phyloP scores from a whole-genome alignment of 768 basidiomycete genomes.

The Leucogyrophana mollusca region DNA sequence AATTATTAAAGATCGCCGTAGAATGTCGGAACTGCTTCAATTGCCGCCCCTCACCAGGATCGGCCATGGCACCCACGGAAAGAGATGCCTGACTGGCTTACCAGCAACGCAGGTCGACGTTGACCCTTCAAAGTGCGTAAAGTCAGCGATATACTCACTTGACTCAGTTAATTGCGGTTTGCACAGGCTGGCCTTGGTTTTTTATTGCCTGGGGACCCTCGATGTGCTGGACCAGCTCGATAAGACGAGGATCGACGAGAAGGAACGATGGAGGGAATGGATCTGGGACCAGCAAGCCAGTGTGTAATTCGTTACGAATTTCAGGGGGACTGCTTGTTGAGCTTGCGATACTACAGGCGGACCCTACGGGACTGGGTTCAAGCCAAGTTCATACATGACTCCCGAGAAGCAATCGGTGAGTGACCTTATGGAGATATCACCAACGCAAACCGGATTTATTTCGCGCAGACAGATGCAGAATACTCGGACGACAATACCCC shows the following conservation, averaged over 20 bases:
- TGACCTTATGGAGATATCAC: slow-evolving; percentile 1
- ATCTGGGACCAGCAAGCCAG: slow-evolving; percentile 86
- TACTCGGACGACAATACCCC: slow-evolving; percentile 62
- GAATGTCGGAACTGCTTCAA: no score
- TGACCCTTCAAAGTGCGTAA: slow-evolving; percentile 68
- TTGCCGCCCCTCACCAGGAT: slow-evolving; percentile 35
- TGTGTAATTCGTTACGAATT: slow-evolving; percentile 23
- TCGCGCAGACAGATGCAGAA: slow-evolving; percentile 25
- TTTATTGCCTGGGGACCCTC: slow-evolving; percentile 85
- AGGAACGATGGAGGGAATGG: slow-evolving; percentile 74
- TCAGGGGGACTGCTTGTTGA: slow-evolving; percentile 6
- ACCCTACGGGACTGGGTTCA: slow-evolving; percentile 64
- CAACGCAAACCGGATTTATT: slow-evolving; percentile 6
- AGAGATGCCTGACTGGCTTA: slow-evolving; percentile 67
- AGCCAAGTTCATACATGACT: slow-evolving; percentile 74
- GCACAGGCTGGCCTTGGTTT: slow-evolving; percentile 75
- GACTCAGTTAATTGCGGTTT: slow-evolving; percentile 12
- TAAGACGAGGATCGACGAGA: slow-evolving; percentile 50
- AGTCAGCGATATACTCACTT: slow-evolving; percentile 7
- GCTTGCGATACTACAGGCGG: slow-evolving; percentile 43
- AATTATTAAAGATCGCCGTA: no score
- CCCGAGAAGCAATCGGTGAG: slow-evolving; percentile 18
- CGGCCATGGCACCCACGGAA: slow-evolving; percentile 65
- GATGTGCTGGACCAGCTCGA: slow-evolving; percentile 64
- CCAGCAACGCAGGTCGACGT: slow-evolving; percentile 66